phyloP scores from a whole-genome alignment of 1,284 basidiomycete genomes.

The Fomitopsis palustris region DNA sequence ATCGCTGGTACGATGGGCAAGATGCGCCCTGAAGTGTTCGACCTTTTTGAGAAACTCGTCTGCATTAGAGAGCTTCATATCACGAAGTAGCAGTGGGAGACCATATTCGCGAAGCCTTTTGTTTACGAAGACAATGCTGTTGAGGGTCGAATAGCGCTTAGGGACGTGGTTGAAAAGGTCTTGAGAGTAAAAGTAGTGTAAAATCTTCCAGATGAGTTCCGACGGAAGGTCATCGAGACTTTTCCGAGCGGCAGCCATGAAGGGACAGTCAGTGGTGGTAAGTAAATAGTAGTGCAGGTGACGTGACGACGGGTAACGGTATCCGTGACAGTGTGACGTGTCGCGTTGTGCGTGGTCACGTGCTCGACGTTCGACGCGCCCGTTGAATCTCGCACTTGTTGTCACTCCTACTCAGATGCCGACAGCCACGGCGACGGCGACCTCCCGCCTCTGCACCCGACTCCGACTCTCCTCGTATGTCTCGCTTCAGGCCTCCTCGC shows the following conservation, averaged over 20 bases:
- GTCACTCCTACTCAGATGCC: no score
- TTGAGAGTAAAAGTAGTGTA: neutral
- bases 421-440: neutral
- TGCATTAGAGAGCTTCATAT: neutral
- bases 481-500: slow-evolving; percentile 27
- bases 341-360: neutral
- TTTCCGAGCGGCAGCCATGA: neutral
- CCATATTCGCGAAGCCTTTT: neutral
- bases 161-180: neutral
- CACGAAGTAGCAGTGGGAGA: neutral
- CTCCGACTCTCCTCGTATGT: slow-evolving; percentile 16
- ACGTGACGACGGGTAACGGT: neutral
- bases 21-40: neutral
- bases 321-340: neutral
- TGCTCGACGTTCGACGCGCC: slow-evolving; percentile 1
- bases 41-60: neutral
- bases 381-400: neutral
- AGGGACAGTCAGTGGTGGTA: neutral
- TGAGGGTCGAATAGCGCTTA: neutral
- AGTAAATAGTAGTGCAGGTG: neutral
- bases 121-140: neutral
- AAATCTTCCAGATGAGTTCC: neutral
- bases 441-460: neutral
- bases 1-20: neutral
- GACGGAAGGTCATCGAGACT: neutral